Evolutionary conservation across 1,284 basidiomycete genomes (phyloP).

Genomic region (Mycena citricolor): DNA sequence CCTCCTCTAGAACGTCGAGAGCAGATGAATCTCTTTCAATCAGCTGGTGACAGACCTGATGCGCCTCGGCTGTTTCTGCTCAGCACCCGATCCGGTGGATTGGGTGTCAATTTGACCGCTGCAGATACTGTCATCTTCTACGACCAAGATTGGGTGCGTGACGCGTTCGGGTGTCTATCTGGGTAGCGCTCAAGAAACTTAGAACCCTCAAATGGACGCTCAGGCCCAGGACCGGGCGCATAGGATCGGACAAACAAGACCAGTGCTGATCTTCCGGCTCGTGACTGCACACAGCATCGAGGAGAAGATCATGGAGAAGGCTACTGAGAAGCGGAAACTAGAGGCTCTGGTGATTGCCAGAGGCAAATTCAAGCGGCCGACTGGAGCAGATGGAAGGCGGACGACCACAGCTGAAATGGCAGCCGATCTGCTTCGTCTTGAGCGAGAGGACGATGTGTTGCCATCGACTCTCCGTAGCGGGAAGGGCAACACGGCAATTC

Average conservation of each 20-base stretch:
- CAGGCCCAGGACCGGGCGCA: conserved; percentile 97
- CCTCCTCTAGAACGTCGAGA: conserved; percentile 75
- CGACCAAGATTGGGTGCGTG: conserved; percentile 90
- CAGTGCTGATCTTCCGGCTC: conserved; percentile 86
- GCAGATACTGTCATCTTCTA: conserved; percentile 96
- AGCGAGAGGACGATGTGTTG: conserved; percentile 88
- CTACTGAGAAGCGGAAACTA: conserved; percentile 85
- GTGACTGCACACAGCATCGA: conserved; percentile 89
- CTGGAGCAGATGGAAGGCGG: conserved; percentile 49
- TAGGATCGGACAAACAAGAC: conserved; percentile 90
- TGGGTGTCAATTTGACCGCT: conserved; percentile 90
- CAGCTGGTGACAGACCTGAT: conserved; percentile 59
- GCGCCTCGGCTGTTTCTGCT: conserved; percentile 85
- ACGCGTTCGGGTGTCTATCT: neutral
- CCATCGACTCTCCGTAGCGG: conserved; percentile 62
- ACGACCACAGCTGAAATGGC: conserved; percentile 77
- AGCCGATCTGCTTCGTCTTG: conserved; percentile 75
- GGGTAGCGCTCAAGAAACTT: conserved; percentile 6
- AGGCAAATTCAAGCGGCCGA: conserved; percentile 82
- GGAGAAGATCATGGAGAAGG: conserved; percentile 87
- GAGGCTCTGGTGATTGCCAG: conserved; percentile 95
- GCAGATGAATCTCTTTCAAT: conserved; percentile 87
- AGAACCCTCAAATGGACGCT: conserved; percentile 96
- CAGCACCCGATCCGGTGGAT: conserved; percentile 89
- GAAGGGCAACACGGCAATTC: conserved; percentile 64